Evolutionary conservation across 2,329 filamentous ascomycete genomes (phyloP), one percentile per base, ranked within the genome.

Genomic region (Fusarium zealandicum): DNA sequence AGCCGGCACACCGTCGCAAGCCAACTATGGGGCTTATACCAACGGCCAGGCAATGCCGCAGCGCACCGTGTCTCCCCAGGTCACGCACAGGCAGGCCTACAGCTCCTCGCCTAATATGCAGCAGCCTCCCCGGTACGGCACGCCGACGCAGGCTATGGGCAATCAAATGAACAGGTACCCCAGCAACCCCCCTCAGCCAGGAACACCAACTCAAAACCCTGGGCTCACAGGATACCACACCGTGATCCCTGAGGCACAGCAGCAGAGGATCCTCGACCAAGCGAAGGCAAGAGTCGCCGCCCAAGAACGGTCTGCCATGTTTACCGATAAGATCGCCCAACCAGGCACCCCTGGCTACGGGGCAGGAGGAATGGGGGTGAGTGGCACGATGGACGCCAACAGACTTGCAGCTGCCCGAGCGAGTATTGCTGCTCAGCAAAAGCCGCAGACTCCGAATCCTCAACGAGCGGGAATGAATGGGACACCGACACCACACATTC

Each of bases 261-360:
- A 82, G 63, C 77, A 79, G 63, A 76, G 79, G 47, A 76, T 80
- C 39, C 70, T 80, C 66, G 79, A 82, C 45, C 80, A 82, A 66
- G 78, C 80, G 7, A 78, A 79, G 48, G 79, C 78, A 3, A 70
- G 79, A 20, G 75, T 77, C 12, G 77, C 77, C 13, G 77, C 78
- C 0, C 76, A 78, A 43, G 76, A 78, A 56, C 72, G 75, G 22
- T 73, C 73, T 17, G 69, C 70, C 52, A 73, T 75, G 51, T 76
- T 77, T 50, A 71, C 71, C 16, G 73, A 77, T 39, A 78, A 75
- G 64, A 72, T 76, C 64, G 11, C 84, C 72, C 46, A 91, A 73
- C 54, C 80, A 72, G 52, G 79, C 52, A 60, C 46, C 27, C 77
- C 16, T 70, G 42, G 38, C n/a, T 55, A 47, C 22, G 54, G 27